Evolutionary conservation across 2,329 filamentous ascomycete genomes (phyloP), one percentile per base, ranked within the genome.

Genomic region (Hirsutella rhossiliensis): DNA sequence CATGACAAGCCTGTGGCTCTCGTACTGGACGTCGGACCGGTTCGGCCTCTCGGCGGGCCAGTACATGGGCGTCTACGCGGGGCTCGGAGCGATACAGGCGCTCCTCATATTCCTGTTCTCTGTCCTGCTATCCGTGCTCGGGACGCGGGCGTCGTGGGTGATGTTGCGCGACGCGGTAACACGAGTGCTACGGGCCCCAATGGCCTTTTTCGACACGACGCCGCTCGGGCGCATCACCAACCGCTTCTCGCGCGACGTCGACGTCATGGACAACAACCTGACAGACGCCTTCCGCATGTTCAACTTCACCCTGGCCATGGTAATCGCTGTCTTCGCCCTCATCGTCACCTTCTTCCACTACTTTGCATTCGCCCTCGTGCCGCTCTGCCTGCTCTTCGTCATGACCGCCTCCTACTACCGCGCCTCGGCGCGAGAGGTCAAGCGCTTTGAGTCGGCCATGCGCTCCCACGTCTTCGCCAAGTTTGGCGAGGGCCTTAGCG

Each of bases 271-370:
- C 65, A 95, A 95, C 61, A 87, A 81, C 46, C 67, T 96, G 38
- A 84, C 84, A 0, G 90, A 96, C 55, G 83, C 87, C 4, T 87
- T 96, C 64, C 80, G 90, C 51, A 94, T 96, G 80, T 96, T 90
- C 67, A 82, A 89, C 54, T 68, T 96, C 54, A 95, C 87, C 2
- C 65, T 94, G 53, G 82, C 78, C 34, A 87, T 84, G 75, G 88
- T 95, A 51, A 68, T 82, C 2, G 81, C 84, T 5, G 85, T 95
- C 31, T 94, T 96, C 58, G 78, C 81, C 37, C 73, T 97, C 51
- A 94, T 95, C 66, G 92, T 97, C 55, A 82, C 86, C n/a, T 96
- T 84, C 66, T 97, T 94, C 67, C 80, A 92, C 66, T 96, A 87
- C 64, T 95, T 94, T 55, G 75, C 71, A 51, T 69, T 78, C 46